Evolutionary conservation across 352 stramenopile species (phyloP).

Genomic region (Globisporangium middletonii): DNA sequence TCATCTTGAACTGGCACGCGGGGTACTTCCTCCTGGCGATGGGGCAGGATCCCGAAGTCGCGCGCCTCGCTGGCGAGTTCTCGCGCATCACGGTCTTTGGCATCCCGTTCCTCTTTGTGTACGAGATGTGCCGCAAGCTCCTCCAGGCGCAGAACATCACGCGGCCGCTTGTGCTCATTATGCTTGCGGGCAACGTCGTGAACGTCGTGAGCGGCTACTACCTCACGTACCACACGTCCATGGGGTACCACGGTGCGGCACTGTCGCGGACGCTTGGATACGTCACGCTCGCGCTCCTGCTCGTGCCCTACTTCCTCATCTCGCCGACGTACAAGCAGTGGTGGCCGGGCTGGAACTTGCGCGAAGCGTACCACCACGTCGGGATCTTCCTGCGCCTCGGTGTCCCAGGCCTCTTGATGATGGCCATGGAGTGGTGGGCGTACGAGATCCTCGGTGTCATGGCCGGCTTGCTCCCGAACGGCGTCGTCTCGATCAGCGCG

Average conservation of each 20-base stretch:
- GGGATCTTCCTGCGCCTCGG: constrained; percentile 56
- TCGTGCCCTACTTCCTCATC: constrained; percentile 49
- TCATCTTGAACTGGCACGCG: constrained; percentile 47
- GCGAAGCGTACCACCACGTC: constrained; percentile 37
- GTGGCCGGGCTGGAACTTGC: constrained; percentile 64
- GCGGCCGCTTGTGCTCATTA: constrained; percentile 46
- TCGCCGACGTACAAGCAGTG: constrained; percentile 34
- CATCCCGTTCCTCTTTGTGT: constrained; percentile 48
- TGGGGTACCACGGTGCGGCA: constrained; percentile 70
- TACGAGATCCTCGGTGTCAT: constrained; percentile 75
- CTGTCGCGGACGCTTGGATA: constrained; percentile 53
- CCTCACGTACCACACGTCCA: constrained; percentile 60
- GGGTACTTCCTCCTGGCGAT: constrained; percentile 33
- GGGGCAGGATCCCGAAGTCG: constrained; percentile 42
- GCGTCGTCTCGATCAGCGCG: constrained; percentile 57
- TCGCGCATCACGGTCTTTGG: constrained; percentile 39
- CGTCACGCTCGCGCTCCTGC: constrained; percentile 35
- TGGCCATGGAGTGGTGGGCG: constrained; percentile 72
- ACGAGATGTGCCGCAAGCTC: constrained; percentile 63
- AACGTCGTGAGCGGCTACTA: constrained; percentile 60
- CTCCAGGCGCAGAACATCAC: constrained; percentile 73
- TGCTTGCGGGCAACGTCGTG: constrained; percentile 45
- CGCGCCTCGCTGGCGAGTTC: constrained; percentile 42
- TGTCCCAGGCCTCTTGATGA: constrained; percentile 50
- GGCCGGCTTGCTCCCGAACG: constrained; percentile 50